These are phyloP conservation scores for Verbascum thapsus DNA, from an alignment of 257 asterid genomes.

Conservation along the genomic window DNA sequence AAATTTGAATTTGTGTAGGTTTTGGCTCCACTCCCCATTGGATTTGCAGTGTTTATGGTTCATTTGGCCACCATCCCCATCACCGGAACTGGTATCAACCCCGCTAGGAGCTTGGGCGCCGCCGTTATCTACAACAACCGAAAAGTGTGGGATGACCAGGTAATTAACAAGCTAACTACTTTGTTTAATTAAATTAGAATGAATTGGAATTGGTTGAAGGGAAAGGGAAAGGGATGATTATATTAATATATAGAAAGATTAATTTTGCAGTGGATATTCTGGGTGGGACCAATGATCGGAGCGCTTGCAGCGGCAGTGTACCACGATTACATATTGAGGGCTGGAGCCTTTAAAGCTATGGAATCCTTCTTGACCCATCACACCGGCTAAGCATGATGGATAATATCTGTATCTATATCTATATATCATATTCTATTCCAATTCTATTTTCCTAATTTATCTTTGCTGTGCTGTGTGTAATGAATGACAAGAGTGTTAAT, in stretches of 20 bases:
- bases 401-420: no score
- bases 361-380: no score
- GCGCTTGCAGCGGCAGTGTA: constrained; percentile 87
- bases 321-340: constrained; percentile 84
- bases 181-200: no score
- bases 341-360: constrained; percentile 79
- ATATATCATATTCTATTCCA: no score
- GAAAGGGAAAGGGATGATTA: no score
- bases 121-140: constrained; percentile 75
- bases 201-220: no score
- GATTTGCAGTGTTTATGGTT: constrained; percentile 96
- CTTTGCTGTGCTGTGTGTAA: no score
- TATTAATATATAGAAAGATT: not conserved
- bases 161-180: constrained; percentile 31
- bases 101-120: constrained; percentile 95
- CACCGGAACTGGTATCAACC: no score
- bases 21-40: constrained; percentile 95
- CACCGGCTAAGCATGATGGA: no score
- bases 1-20: no score
- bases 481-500: no score
- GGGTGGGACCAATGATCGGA: constrained; percentile 92
- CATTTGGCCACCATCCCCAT: constrained; percentile 94
- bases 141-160: constrained; percentile 88
- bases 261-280: constrained; percentile 85
- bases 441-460: no score